Conservation (phyloP, 129 eudicot species). For the Helichrysum umbraculigerum region DNA sequence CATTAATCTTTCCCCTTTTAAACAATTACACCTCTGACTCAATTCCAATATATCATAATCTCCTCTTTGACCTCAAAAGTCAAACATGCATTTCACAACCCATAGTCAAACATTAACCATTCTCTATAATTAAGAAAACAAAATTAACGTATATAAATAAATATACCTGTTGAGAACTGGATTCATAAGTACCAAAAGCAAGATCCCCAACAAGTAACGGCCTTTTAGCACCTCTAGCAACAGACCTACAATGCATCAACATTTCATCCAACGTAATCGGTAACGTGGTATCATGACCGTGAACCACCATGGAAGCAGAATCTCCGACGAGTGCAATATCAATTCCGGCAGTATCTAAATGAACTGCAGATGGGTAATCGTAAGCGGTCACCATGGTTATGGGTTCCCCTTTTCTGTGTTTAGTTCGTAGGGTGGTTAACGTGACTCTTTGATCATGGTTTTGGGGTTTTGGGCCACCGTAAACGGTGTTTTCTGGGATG, state of each 20-base stretch:
- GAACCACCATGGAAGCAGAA: slow-evolving; percentile 97
- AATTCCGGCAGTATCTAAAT: slow-evolving; percentile 82
- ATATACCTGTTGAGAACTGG: slow-evolving; percentile 69
- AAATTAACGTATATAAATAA: not conserved
- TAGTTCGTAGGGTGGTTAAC: slow-evolving; percentile 54
- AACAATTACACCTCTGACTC: not conserved
- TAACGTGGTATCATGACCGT: slow-evolving; percentile 91
- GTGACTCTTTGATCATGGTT: slow-evolving; percentile 70
- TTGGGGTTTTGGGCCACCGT: slow-evolving; percentile 95
- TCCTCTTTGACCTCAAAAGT: not conserved
- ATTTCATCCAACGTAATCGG: slow-evolving; percentile 90
- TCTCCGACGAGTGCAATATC: slow-evolving; percentile 92
- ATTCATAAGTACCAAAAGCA: slow-evolving; percentile 92
- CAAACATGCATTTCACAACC: slow-evolving; percentile 11
- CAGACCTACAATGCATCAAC: slow-evolving; percentile 87
- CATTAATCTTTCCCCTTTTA: not conserved
- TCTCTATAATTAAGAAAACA: not conserved
- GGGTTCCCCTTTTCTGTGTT: slow-evolving; percentile 60
- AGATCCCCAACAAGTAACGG: slow-evolving; percentile 92
- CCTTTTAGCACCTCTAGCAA: slow-evolving; percentile 83
- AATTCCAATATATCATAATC: not conserved
- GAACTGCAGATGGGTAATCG: slow-evolving; percentile 96
- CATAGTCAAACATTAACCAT: not conserved
- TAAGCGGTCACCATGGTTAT: slow-evolving; percentile 94
- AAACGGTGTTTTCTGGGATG: slow-evolving; percentile 85